Evolutionary conservation across 805 yeast genomes (phyloP), one percentile per base, ranked within the genome.

Genomic region (Zygoascus ofunaensis): DNA sequence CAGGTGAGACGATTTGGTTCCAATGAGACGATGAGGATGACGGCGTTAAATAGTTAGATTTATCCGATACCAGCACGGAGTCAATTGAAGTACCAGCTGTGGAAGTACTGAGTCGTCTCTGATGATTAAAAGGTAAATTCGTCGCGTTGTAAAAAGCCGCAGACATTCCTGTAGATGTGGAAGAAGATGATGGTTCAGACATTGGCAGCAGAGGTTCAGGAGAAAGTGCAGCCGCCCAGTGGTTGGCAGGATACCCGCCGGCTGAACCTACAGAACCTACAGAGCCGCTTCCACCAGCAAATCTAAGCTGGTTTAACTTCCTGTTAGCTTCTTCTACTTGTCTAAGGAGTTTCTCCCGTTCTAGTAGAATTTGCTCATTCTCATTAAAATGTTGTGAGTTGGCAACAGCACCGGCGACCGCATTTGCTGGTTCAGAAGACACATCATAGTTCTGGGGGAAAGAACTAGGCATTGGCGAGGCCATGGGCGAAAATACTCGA

Each of bases 321-420:
- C 26, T 39, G 4, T 23, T 35, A 5, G 50, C 45, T 12, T 8
- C 28, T 3, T 36, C 43, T 12, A 47, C 33, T 22, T 47, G 40
- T n/a, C 21, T 5, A 22, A 34, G 35, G 17, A 46, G 38, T 14
- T 38, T 30, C 20, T 46, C 42, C 30, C 39, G 22, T 24, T 46
- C 49, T n/a, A n/a, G n/a, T n/a, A n/a, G n/a, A n/a, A n/a, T n/a
- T n/a, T n/a, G n/a, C n/a, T n/a, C n/a, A 26, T 26, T 26, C 12
- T 26, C 10, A 12, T 7, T 12, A 26, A 12, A 26, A 8, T 8
- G 7, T 12, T 26, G 30, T 8, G 7, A 8, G 30, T 26, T 26
- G 30, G 30, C 12, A 26, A 8, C 7, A 26, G 7, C 30, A 12
- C 7, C 7, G 10, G 30, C 7, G 7, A 12, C 10, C 7, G 7